Evolutionary conservation across 108 stramenopile species (phyloP), one percentile per base, ranked within the genome.

Genomic region (Skeletonema menzelii): DNA sequence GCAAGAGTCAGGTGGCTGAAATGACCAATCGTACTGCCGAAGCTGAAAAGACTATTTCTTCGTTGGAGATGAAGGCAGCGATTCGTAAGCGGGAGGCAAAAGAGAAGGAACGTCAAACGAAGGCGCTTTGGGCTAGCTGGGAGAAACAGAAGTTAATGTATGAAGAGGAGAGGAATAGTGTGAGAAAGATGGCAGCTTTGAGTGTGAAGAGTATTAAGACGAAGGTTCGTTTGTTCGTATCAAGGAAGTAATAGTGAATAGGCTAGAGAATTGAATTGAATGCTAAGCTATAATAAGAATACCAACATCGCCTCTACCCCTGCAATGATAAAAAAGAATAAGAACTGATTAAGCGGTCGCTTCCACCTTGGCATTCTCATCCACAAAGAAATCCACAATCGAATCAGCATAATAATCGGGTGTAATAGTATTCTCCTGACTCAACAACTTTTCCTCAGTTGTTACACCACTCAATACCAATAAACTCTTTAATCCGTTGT

Each of bases 381-480:
- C 79, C 8, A 73, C 64, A 53, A 80, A 95, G 84, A 97, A 97
- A 72, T 96, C 97, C 37, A 91, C 97, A 75, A 99, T 99, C 69
- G 87, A 87, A 82, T 98, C 95, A 13, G 93, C 90, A 76, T 97
- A 97, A 71, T 79, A 97, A 76, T 99, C 97, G n/a, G 98, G 98
- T 24, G 86, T 83, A 79, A 98, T 97, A 30, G 82, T 79, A 76
- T 99, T 99, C 60, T 94, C 95, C 2, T 83, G 69, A 44, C 93
- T 85, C 72, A 97, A 69, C 59, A 99, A 82, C 77, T 97, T 97
- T 63, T 93, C 85, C 82, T 97, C 96, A 14, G 88, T 85, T 14
- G 98, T 99, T 8, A 99, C 98, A 38, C 98, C 98, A 69, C 91
- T 92, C 79, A 99, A 85, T 20, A 97, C 96, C 64, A 99, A 78